Base-by-base conservation (phyloP, 2,329 filamentous ascomycete species). In the Aulographum hederae region DNA sequence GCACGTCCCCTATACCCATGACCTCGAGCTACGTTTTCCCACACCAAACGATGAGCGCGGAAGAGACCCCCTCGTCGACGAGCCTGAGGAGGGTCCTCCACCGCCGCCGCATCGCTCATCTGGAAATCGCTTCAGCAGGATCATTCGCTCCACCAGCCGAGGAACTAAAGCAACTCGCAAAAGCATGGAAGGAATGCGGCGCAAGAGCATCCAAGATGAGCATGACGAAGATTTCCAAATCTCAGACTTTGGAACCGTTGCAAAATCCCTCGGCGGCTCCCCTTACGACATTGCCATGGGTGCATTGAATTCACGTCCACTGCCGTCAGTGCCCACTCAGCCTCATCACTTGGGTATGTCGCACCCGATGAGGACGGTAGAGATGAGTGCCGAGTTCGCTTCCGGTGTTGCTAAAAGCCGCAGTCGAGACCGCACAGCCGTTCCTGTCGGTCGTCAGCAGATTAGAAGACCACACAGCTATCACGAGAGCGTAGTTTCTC, bases 261-360 rank as follows among this genome's bases (percentile, higher is more conserved):
- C 53, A 4, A 42, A 48, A 8, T 46, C 54, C 4, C 46, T 61
- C 1, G 59, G 59, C 15, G 39, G 43, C 14, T 57, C 53, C 8
- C 55, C 58, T 4, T 61, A 60, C 36, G 58, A 61, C 33, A 47
- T 53, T 23, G 53, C 58, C 14, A 26, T 11, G 11, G 30, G n/a
- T 32, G 18, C 28, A n/a, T 19, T 8, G n/a, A 17, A 32, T n/a
- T 19, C 17, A 12, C 28, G 29, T 14, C 32, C 6, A 20, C 26
- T 25, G 20, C 14, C 27, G 10, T 11, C 27, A 10, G 8, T 8
- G 8, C 15, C 27, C 8, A 11, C 27, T 8, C 46, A 54, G 36
- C 47, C 52, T 11, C 45, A 54, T 32, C 52, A 53, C 33, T 38
- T 53, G 12, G 46, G 50, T 28, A 31, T 48, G 32, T 40, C 46